Base-by-base conservation (phyloP, 2,329 filamentous ascomycete species). In the Pezicula radicicola region DNA sequence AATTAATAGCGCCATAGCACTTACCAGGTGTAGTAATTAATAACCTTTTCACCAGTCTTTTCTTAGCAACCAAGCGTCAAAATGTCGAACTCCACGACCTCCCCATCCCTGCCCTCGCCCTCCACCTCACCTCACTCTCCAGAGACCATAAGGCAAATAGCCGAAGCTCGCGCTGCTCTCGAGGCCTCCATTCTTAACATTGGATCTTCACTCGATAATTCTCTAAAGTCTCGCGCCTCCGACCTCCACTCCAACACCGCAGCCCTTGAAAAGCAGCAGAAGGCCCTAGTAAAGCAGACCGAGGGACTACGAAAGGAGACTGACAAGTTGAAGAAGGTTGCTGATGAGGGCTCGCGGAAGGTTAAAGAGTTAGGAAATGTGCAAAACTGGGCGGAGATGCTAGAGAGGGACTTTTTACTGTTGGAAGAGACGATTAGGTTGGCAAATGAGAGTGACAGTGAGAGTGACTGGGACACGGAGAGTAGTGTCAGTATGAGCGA, bases 301-400 rank as follows among this genome's bases (percentile, higher is more conserved):
- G 78, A 75, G 1, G 78, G 68, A 2, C 69, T 91, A 66, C 73
- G 78, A 46, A 77, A 78, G 58, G 85, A 91, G 66, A 85, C 79
- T 47, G 82, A 85, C 55, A 80, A 81, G 68, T 78, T 89, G 64
- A 79, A 75, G 58, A 79, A 79, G 58, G 75, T 89, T 60, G 83
- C 84, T 5, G 79, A 80, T 59, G 78, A 77, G 52, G 84, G 85
- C 35, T 79, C 81, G 43, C 77, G 78, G 58, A 78, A 78, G 63
- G 73, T 93, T 53, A 92, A 91, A 72, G 88, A 91, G 75, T 75
- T 91, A 55, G 88, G 89, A 21, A 85, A 91, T 66, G 81, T 93
- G 65, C 88, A 93, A 75, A 92, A 92, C 68, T 94, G 89, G 89
- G 88, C 89, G 19, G 89, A 94, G 77, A 83, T 91, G 71, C 75